phyloP scores from a whole-genome alignment of 164 flowering plant species.

The Cinnamomum chago region DNA sequence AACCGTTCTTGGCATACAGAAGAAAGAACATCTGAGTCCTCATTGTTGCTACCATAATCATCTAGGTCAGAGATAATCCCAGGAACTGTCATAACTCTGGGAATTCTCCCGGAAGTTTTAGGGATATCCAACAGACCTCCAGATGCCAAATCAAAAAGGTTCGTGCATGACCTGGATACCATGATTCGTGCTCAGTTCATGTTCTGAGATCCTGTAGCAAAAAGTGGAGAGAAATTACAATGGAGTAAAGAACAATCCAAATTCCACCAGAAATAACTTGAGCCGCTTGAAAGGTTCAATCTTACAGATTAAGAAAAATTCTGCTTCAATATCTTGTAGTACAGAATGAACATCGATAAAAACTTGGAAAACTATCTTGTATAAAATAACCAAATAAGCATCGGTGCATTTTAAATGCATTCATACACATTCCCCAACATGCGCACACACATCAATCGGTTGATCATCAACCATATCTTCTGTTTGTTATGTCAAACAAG shows the following conservation, averaged over 20 bases:
- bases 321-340: background rate
- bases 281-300: background rate
- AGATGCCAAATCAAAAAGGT: constrained; percentile 54
- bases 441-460: background rate
- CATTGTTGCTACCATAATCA: constrained; percentile 33
- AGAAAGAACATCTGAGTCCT: constrained; percentile 38
- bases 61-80: constrained; percentile 64
- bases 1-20: constrained; percentile 36
- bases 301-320: background rate
- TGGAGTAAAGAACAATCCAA: background rate
- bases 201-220: background rate
- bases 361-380: background rate
- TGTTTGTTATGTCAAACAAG: too few species aligned
- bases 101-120: constrained; percentile 47
- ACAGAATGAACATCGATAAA: background rate
- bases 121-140: constrained; percentile 50
- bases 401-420: background rate
- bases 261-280: background rate
- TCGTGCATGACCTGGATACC: constrained; percentile 56
- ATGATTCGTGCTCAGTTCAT: constrained; percentile 22
- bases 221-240: background rate
- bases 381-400: background rate
- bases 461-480: background rate
- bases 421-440: background rate
- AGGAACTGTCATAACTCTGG: constrained; percentile 60